A percentile compares a stretch with the other conserved stretches of the same genome.
Conservation (phyloP, 2,329 filamentous ascomycete species). For the Gaeumannomyces tritici region DNA sequence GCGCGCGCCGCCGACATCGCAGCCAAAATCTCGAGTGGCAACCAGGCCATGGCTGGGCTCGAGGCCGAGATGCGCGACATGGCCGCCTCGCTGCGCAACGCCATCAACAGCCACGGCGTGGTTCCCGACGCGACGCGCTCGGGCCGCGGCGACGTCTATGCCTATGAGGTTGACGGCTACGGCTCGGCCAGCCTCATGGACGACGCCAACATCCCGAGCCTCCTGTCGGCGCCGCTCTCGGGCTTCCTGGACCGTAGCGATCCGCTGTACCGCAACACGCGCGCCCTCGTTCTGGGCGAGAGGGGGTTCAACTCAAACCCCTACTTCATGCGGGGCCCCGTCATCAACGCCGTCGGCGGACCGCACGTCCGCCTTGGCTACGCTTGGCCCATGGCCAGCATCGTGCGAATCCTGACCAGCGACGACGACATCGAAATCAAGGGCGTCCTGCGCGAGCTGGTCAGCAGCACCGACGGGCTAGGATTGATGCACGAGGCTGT, state of each 20-base stretch:
- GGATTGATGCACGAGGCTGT: slow-evolving; percentile 78
- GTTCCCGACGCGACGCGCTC: slow-evolving; percentile 24
- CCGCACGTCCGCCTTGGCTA: slow-evolving; percentile 51
- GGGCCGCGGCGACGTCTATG: slow-evolving; percentile 51
- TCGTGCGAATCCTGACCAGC: slow-evolving; percentile 70
- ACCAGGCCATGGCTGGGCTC: slow-evolving; percentile 30
- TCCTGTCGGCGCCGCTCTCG: slow-evolving; percentile 52
- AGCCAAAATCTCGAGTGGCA: slow-evolving; percentile 22
- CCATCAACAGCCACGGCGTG: slow-evolving; percentile 31
- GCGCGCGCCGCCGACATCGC: slow-evolving; percentile 36
- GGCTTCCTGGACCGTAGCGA: slow-evolving; percentile 49
- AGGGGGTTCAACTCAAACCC: slow-evolving; percentile 51
- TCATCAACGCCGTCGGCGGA: slow-evolving; percentile 41
- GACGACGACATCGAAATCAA: slow-evolving; percentile 67
- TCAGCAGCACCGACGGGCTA: slow-evolving; percentile 61
- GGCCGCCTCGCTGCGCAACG: slow-evolving; percentile 34
- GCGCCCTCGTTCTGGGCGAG: slow-evolving; percentile 54
- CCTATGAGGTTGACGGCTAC: slow-evolving; percentile 65
- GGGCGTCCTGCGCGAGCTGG: slow-evolving; percentile 48
- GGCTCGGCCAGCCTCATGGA: slow-evolving; percentile 54
- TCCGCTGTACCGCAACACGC: slow-evolving; percentile 61
- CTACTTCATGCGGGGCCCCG: slow-evolving; percentile 49
- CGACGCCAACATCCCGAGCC: slow-evolving; percentile 56
- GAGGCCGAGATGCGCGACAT: slow-evolving; percentile 48
- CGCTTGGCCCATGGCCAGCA: slow-evolving; percentile 82